Base-by-base conservation (phyloP, 2,329 filamentous ascomycete genomes). In the Ambrosiella beaveri region DNA sequence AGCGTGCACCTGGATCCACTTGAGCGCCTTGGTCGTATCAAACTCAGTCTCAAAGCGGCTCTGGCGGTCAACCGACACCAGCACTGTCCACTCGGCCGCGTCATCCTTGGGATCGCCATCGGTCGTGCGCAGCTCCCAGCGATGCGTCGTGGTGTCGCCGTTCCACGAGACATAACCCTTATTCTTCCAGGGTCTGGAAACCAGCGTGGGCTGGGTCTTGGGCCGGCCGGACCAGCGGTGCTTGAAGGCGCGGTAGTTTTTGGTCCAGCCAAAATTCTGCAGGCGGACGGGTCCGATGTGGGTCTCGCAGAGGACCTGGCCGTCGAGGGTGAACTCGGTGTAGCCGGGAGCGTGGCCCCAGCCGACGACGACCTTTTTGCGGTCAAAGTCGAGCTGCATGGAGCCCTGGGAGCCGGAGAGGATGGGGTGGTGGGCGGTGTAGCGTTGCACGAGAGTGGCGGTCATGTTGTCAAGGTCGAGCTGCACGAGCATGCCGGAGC, bases 201-300 rank as follows among this genome's bases (percentile, higher is more conserved):
- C 63, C 7, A 70, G 62, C 9, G 63, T 60, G 1, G 66, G 66
- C 3, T 62, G 54, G 17, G 63, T 63, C 11, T 35, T 44, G 0
- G 77, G 76, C 9, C 68, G 65, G 0, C 74, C 76, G 2, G 71
- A 70, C 78, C 78, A 83, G 57, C 73, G 68, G 62, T 71, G 74
- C 63, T 76, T 77, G 65, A 75, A 75, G 1, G 72, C 73, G 38
- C 78, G 73, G 63, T 82, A 82, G 56, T 74, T 78, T 63, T 75
- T 71, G 2, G 76, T 51, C 56, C 56, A 57, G 4, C 56, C 71
- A 64, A 65, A 65, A 63, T 65, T 64, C 59, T 65, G 66, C 61
- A 71, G 58, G 56, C 65, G 52, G 63, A 71, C 63, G 1, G 67
- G 66, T 54, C 69, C 70, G 39, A 79, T 68, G 63, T 76, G 75